Evolutionary conservation across 257 asterid genomes (phyloP).

Genomic region (Coffea eugenioides): DNA sequence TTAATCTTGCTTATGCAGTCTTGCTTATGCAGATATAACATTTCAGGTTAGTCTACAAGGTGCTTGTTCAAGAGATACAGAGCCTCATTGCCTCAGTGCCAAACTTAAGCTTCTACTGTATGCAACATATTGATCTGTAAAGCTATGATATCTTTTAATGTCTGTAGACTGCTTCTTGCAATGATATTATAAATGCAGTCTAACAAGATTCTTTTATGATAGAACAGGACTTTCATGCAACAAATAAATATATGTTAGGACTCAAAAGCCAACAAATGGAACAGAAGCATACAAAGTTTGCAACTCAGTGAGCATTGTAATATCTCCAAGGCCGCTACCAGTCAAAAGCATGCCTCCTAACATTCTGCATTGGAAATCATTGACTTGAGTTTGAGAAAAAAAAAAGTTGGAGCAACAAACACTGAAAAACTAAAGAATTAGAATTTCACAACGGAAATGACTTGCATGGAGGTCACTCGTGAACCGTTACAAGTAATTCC

Average conservation of each 20-base stretch:
- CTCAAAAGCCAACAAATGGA: background rate
- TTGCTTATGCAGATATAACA: background rate
- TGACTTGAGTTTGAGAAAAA: conserved; percentile 13
- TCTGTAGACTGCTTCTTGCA: background rate
- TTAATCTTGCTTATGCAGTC: background rate
- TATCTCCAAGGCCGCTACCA: conserved; percentile 57
- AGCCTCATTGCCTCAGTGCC: background rate
- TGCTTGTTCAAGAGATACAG: background rate
- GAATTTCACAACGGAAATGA: conserved; percentile 7
- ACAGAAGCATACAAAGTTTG: conserved; percentile 50
- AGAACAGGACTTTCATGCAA: background rate
- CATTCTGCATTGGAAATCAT: conserved; percentile 39
- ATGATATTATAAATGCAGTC: background rate
- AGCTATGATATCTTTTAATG: background rate
- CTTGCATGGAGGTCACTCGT: conserved; percentile 69
- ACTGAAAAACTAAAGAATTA: background rate
- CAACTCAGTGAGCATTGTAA: conserved; percentile 59
- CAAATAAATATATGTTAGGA: background rate
- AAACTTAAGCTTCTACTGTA: background rate
- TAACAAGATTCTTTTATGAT: background rate
- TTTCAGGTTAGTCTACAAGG: background rate
- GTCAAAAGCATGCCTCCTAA: conserved; percentile 59
- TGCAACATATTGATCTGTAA: background rate
- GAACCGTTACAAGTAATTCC: conserved; percentile 60
- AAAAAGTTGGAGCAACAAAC: conserved; percentile 1